phyloP scores from a whole-genome alignment of 768 basidiomycete species.

The Russula sp. region DNA sequence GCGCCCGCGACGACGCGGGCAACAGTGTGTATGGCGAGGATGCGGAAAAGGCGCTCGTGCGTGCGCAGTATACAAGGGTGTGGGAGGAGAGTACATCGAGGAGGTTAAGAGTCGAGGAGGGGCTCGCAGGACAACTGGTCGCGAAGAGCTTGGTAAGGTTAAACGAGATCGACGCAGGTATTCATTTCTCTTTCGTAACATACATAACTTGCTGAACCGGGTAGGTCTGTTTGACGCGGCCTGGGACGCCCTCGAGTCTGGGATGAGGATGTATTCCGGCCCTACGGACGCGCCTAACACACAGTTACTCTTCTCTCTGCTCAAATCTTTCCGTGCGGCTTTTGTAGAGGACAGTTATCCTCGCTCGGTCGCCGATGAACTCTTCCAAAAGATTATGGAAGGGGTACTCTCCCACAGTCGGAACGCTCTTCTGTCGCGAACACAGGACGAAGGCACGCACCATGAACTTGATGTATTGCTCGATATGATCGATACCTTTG shows the following conservation, averaged over 20 bases:
- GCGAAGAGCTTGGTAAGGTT: constrained; percentile 37
- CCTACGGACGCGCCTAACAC: constrained; percentile 23
- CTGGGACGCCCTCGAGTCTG: constrained; percentile 40
- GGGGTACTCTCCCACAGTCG: constrained; percentile 33
- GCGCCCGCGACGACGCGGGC: constrained; percentile 21
- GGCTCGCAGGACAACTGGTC: constrained; percentile 39
- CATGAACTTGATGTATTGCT: constrained; percentile 31
- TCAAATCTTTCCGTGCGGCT: constrained; percentile 41
- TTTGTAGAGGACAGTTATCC: constrained; percentile 33
- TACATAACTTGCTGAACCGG: neutral
- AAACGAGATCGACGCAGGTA: constrained; percentile 29
- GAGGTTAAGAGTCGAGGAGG: constrained; percentile 43
- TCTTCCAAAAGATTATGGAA: constrained; percentile 35
- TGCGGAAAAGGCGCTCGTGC: constrained; percentile 33
- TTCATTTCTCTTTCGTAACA: neutral
- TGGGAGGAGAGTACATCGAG: constrained; percentile 44
- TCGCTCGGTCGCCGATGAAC: constrained; percentile 27
- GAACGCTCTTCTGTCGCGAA: constrained; percentile 24
- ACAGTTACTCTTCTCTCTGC: constrained; percentile 38
- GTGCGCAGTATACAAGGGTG: constrained; percentile 40
- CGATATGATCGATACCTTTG: constrained; percentile 47
- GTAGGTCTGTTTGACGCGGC: constrained; percentile 44
- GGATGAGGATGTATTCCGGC: constrained; percentile 26
- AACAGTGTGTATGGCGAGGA: constrained; percentile 7
- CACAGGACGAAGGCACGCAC: constrained; percentile 24